Base-by-base conservation (phyloP, 2,329 filamentous ascomycete species). In the Geosmithia morbida region DNA sequence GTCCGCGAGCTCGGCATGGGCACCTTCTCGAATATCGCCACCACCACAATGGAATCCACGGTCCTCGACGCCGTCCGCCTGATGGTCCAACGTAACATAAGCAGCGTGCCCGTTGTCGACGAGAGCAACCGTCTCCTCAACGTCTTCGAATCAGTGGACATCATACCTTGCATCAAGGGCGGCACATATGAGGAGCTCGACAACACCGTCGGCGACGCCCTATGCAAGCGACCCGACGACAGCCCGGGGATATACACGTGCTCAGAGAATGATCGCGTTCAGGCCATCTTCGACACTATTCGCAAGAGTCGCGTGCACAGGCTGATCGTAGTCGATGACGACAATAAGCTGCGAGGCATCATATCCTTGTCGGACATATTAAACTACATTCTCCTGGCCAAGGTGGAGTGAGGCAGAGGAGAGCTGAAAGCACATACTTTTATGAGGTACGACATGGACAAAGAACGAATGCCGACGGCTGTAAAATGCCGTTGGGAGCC, bases 241-340 rank as follows among this genome's bases (percentile, higher is more conserved):
- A 96, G 95, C 58, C 84, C 88, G 1, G 92, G 94, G 42, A 97
- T 98, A 53, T 97, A 96, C 66, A 97, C 90, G 1, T 98, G 92
- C 69, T 87, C 83, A 43, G 75, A 92, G 52, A 83, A 94, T 51
- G 92, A 98, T 64, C 82, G 89, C 48, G 75, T 98, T 45, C 90
- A 94, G 61, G 90, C 89, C 11, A 92, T 98, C 55, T 97, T 97
- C 62, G 89, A 96, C 63, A 97, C 92, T 1, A 86, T 98, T 55
- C 85, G 90, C 54, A 94, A 90, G 67, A 95, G 89, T 43, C 78
- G 94, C 51, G 90, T 98, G 26, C 92, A 98, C 66, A 79, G 92
- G 52, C 72, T 98, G 53, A 83, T 97, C 48, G 84, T 98, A 45
- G 86, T 98, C 49, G 89, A 98, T 63, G 88, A 96, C 54, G 77